Percentiles rank a stretch among this genome's conserved stretches.
These are phyloP conservation scores for Solanum etuberosum DNA, from an alignment of 257 asterid genomes.

Conservation along the genomic window DNA sequence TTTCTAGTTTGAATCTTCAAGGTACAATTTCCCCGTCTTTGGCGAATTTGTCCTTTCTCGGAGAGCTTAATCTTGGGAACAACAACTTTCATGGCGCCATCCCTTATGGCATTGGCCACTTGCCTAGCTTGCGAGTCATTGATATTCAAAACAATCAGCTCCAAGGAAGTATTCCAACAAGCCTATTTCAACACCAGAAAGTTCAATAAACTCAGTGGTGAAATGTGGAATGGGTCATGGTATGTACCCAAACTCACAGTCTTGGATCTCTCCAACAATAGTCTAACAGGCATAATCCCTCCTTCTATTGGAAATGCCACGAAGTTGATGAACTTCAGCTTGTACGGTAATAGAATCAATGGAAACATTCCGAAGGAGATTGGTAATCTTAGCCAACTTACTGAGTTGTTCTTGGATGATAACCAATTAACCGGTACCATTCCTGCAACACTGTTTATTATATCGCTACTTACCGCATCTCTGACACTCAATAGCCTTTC, in stretches of 20 bases:
- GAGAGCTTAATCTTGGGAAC: too few species aligned
- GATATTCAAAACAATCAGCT: neutral
- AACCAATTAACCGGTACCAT: neutral
- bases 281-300: neutral
- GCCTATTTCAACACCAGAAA: neutral
- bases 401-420: fast-evolving
- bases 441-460: neutral
- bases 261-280: neutral
- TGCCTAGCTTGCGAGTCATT: neutral
- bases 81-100: too few species aligned
- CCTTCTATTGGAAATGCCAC: neutral
- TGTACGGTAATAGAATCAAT: neutral
- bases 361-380: neutral
- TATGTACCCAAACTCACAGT: neutral
- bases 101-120: neutral
- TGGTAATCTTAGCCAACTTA: neutral
- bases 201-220: neutral
- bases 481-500: neutral
- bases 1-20: neutral
- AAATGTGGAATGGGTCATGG: neutral
- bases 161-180: neutral
- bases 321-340: neutral
- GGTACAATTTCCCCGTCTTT: too few species aligned
- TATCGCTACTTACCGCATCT: fast-evolving
- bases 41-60: too few species aligned